Percentiles rank a stretch among this genome's conserved stretches.
Conservation (phyloP, 1,284 basidiomycete genomes). For the Tausonia pullulans region DNA sequence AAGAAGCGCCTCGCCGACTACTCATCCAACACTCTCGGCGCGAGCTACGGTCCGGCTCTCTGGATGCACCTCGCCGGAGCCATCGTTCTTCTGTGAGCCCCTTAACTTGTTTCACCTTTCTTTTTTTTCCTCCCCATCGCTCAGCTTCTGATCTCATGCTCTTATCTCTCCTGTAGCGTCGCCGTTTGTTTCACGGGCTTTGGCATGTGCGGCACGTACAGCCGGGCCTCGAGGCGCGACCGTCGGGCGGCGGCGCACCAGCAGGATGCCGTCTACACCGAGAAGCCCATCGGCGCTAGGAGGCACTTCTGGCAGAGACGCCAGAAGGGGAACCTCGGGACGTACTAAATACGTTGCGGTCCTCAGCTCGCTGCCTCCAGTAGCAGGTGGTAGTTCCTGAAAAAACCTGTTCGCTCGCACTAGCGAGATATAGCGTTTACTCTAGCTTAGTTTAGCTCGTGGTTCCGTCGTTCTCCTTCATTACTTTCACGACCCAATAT, state of each 20-base stretch:
- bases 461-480: too few species aligned
- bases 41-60: not conserved
- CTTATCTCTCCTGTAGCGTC: not conserved
- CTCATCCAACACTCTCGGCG: not conserved
- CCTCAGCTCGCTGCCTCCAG: too few species aligned
- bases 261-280: too few species aligned
- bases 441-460: too few species aligned
- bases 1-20: not conserved
- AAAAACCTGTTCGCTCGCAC: too few species aligned
- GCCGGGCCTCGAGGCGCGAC: not conserved
- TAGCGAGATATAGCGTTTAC: too few species aligned
- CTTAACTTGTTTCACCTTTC: not conserved
- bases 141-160: not conserved
- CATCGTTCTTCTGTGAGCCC: conserved; percentile 9
- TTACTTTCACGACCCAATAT: too few species aligned
- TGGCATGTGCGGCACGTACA: conserved; percentile 7
- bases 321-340: not conserved
- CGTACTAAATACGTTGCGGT: too few species aligned
- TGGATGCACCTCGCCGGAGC: conserved; percentile 8
- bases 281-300: not conserved
- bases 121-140: not conserved
- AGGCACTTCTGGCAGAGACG: not conserved
- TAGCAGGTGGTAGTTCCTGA: too few species aligned
- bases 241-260: not conserved
- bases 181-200: conserved; percentile 1